A percentile compares a stretch with the other conserved stretches of the same genome.
phyloP scores from a whole-genome alignment of 306 rosid species.

The Vigna radiata region DNA sequence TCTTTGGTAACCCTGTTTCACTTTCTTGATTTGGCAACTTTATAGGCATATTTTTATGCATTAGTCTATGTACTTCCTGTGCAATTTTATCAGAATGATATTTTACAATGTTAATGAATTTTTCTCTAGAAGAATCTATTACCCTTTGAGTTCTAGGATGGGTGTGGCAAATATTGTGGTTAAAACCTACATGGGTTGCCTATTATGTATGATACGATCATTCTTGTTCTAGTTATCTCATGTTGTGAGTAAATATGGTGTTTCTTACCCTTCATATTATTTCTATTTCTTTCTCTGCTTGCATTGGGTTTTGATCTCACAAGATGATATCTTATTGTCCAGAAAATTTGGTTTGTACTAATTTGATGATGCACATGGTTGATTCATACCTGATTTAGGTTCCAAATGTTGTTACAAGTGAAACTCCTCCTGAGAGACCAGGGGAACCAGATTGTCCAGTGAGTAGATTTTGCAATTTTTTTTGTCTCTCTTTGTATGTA shows the following conservation, averaged over 20 bases:
- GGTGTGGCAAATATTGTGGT: constrained; percentile 14
- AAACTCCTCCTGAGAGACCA: constrained; percentile 85
- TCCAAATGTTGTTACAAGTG: constrained; percentile 65
- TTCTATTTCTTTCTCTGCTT: constrained; percentile 10
- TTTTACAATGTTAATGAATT: constrained; percentile 23
- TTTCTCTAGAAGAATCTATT: constrained; percentile 23
- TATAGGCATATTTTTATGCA: constrained; percentile 21
- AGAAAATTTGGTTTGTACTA: constrained; percentile 33
- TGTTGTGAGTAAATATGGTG: constrained; percentile 27
- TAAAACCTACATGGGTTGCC: constrained; percentile 2
- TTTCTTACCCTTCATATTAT: constrained; percentile 16
- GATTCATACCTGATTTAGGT: constrained; percentile 60
- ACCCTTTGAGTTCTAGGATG: constrained; percentile 22
- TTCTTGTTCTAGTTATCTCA: constrained; percentile 31
- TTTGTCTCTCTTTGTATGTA: constrained; percentile 21
- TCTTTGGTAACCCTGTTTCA: neutral
- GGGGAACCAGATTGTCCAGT: constrained; percentile 96
- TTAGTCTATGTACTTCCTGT: constrained; percentile 6
- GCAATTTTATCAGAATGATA: constrained; percentile 30
- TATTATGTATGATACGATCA: constrained; percentile 19
- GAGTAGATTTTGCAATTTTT: constrained; percentile 50
- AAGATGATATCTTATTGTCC: constrained; percentile 28
- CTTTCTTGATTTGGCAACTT: constrained; percentile 25
- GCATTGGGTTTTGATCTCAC: constrained; percentile 32
- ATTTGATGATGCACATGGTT: constrained; percentile 34